Evolutionary conservation across 805 yeast species (phyloP).

Genomic region (Yarrowia hollandica): DNA sequence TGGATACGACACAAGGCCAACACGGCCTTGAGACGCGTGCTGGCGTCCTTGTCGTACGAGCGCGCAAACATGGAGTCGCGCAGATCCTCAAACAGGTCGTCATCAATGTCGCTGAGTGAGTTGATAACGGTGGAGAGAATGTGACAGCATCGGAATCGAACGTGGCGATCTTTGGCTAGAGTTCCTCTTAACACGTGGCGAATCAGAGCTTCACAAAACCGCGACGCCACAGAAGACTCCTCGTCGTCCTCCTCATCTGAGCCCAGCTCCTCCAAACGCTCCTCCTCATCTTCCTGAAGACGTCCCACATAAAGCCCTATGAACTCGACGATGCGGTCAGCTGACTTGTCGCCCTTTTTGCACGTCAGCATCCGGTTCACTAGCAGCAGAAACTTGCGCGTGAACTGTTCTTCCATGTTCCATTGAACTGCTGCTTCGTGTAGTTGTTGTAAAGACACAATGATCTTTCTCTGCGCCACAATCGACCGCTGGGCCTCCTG

Average conservation of each 20-base stretch:
- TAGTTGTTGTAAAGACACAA: slow-evolving; percentile 56
- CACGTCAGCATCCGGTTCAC: slow-evolving; percentile 65
- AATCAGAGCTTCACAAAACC: slow-evolving; percentile 61
- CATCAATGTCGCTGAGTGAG: slow-evolving; percentile 72
- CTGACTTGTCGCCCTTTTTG: slow-evolving; percentile 68
- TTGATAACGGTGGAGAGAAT: slow-evolving; percentile 69
- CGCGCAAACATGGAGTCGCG: slow-evolving; percentile 62
- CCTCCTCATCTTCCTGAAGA: slow-evolving; percentile 35
- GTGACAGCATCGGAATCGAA: slow-evolving; percentile 78
- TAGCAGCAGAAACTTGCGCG: slow-evolving; percentile 57
- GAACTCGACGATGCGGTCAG: slow-evolving; percentile 74
- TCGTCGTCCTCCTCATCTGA: slow-evolving; percentile 41
- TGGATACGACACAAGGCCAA: slow-evolving; percentile 79
- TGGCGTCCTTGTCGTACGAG: slow-evolving; percentile 64
- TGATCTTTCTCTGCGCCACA: slow-evolving; percentile 75
- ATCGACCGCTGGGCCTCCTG: slow-evolving; percentile 75
- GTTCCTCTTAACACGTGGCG: slow-evolving; percentile 74
- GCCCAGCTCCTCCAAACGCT: slow-evolving; percentile 32
- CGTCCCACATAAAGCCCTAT: slow-evolving; percentile 58
- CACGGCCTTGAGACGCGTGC: slow-evolving; percentile 81
- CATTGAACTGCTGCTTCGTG: slow-evolving; percentile 56
- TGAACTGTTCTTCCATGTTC: slow-evolving; percentile 59
- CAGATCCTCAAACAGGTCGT: slow-evolving; percentile 64
- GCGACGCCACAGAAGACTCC: slow-evolving; percentile 47
- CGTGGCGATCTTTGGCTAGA: slow-evolving; percentile 71